These are phyloP conservation scores for Lactifluus volemus DNA, from an alignment of 768 basidiomycete genomes.

Conservation along the genomic window DNA sequence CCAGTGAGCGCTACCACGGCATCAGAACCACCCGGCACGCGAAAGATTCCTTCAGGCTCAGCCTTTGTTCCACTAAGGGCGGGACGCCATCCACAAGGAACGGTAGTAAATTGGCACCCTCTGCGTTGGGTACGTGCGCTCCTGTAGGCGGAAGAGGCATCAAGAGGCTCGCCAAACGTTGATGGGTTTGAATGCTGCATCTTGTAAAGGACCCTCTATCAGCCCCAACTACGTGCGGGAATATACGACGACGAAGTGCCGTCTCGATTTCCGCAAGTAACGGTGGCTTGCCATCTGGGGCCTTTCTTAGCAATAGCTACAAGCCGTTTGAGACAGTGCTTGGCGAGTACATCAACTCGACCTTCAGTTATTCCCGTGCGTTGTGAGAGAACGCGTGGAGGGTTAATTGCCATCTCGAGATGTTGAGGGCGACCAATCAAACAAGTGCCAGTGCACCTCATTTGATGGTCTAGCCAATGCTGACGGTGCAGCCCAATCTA, in stretches of 20 bases:
- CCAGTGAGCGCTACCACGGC: conserved; percentile 71
- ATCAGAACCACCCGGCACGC: conserved; percentile 86
- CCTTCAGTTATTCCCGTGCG: conserved; percentile 61
- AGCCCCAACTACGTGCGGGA: not conserved
- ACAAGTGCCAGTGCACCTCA: too few species aligned
- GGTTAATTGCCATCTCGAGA: not conserved
- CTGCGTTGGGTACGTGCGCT: conserved; percentile 74
- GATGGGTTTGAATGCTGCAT: conserved; percentile 91
- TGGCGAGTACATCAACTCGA: conserved; percentile 82
- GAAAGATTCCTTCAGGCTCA: conserved; percentile 73
- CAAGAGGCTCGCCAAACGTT: conserved; percentile 86
- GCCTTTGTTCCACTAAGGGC: conserved; percentile 75
- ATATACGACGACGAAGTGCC: conserved; percentile 30
- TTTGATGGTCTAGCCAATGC: too few species aligned
- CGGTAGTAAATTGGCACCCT: conserved; percentile 86
- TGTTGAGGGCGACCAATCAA: too few species aligned
- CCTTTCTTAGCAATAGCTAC: conserved; percentile 72
- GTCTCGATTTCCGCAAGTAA: conserved; percentile 83
- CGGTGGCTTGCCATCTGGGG: conserved; percentile 74
- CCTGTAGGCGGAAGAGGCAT: conserved; percentile 75
- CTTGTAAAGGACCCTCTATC: conserved; percentile 33
- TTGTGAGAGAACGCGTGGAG: conserved; percentile 71
- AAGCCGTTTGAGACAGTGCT: conserved; percentile 79
- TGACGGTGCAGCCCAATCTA: not conserved
- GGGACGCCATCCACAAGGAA: conserved; percentile 87